These are phyloP conservation scores for Medicago lupulina DNA, from an alignment of 306 rosid species.

Conservation along the genomic window DNA sequence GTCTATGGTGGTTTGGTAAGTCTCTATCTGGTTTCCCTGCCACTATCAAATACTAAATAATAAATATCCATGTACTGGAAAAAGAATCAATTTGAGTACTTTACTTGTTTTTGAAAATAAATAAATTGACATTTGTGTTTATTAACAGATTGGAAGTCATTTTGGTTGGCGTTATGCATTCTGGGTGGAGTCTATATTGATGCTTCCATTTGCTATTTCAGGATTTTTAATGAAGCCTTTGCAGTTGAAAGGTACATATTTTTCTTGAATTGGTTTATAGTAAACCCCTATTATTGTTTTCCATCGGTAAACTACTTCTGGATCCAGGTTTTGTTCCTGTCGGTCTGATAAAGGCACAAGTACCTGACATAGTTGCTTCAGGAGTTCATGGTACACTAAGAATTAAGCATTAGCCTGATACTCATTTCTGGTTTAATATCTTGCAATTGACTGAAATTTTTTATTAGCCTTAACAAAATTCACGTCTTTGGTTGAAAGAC, in stretches of 20 bases:
- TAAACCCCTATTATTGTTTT: slow-evolving; percentile 23
- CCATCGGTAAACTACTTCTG: slow-evolving; percentile 40
- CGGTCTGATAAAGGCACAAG: slow-evolving; percentile 46
- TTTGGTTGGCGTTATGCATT: slow-evolving; percentile 80
- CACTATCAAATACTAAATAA: not conserved
- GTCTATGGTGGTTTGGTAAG: slow-evolving; percentile 85
- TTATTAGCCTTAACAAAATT: slow-evolving; percentile 39
- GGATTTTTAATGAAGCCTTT: slow-evolving; percentile 82
- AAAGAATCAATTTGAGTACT: not conserved
- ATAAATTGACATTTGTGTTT: slow-evolving; percentile 10
- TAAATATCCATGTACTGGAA: not conserved
- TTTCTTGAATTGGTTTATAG: slow-evolving; percentile 33
- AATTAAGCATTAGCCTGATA: not conserved
- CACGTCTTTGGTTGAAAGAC: slow-evolving; percentile 44
- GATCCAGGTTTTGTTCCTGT: slow-evolving; percentile 62
- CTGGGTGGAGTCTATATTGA: slow-evolving; percentile 70
- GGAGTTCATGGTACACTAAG: slow-evolving; percentile 58
- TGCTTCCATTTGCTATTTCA: slow-evolving; percentile 80
- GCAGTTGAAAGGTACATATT: slow-evolving; percentile 72
- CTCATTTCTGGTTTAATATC: too few relatives aligned
- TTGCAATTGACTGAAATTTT: too few relatives aligned
- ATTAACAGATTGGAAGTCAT: slow-evolving; percentile 69
- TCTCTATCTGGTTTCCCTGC: slow-evolving; percentile 29
- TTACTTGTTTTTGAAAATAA: not conserved
- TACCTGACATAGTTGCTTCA: slow-evolving; percentile 38